These are phyloP conservation scores for Mycosphaerella arachidis DNA, from an alignment of 2,329 filamentous ascomycete genomes.

Conservation along the genomic window DNA sequence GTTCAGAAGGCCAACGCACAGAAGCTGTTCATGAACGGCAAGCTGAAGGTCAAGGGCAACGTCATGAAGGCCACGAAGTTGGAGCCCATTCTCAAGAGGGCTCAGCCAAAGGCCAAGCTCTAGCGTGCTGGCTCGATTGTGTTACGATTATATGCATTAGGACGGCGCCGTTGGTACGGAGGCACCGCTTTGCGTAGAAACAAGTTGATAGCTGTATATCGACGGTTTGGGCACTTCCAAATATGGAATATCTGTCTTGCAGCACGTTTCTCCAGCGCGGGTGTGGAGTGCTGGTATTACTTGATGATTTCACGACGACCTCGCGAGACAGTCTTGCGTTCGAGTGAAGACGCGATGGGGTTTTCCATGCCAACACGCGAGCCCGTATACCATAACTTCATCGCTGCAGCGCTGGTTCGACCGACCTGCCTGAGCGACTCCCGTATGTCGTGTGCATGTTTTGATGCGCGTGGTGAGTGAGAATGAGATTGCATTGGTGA, in stretches of 20 bases:
- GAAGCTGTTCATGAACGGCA: constrained; percentile 94
- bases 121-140: constrained; percentile 41
- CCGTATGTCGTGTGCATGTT: too few relatives aligned
- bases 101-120: constrained; percentile 78
- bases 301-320: too few relatives aligned
- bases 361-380: too few relatives aligned
- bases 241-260: background rate
- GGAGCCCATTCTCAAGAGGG: constrained; percentile 87
- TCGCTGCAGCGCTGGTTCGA: too few relatives aligned
- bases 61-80: constrained; percentile 98
- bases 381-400: too few relatives aligned
- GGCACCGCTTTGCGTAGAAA: background rate
- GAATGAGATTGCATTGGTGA: too few relatives aligned
- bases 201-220: constrained; percentile 2
- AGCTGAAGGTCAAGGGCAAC: constrained; percentile 96
- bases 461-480: background rate
- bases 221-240: background rate
- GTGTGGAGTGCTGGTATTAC: background rate
- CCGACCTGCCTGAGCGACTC: too few relatives aligned
- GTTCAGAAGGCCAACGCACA: constrained; percentile 89
- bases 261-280: background rate
- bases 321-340: too few relatives aligned
- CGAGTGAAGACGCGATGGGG: too few relatives aligned
- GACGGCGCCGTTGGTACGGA: constrained; percentile 7
- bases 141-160: constrained; percentile 6